Percentiles rank a stretch among this genome's conserved stretches.
Evolutionary conservation across 2,329 filamentous ascomycete genomes (phyloP).

Genomic region (Ophiognomonia clavigignenti-juglandacearum): DNA sequence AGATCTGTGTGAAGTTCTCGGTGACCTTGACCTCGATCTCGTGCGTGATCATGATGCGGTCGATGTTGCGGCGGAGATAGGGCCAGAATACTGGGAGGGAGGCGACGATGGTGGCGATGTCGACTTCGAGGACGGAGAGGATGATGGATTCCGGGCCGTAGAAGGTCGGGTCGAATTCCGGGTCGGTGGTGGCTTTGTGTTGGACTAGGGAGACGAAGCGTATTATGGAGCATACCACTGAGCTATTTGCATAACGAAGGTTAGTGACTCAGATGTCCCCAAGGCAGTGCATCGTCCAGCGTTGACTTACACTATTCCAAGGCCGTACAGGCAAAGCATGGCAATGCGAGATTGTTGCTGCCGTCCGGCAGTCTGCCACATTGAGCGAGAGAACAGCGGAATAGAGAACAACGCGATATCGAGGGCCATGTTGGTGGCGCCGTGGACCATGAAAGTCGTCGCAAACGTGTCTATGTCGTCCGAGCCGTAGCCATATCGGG

Average conservation of each 20-base stretch:
- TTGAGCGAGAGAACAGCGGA: slow-evolving; percentile 9
- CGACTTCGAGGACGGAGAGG: slow-evolving; percentile 23
- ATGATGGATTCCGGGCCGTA: slow-evolving; percentile 22
- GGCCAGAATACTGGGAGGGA: slow-evolving; percentile 27
- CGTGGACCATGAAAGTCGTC: slow-evolving; percentile 9
- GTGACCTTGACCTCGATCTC: slow-evolving; percentile 21
- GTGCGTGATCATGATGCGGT: slow-evolving; percentile 23
- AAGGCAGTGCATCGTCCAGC: background rate
- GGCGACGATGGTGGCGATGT: slow-evolving; percentile 22
- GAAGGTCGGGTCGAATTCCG: slow-evolving; percentile 23
- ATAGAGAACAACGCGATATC: slow-evolving; percentile 12
- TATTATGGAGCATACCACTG: slow-evolving; percentile 20
- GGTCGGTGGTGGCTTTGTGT: slow-evolving; percentile 18
- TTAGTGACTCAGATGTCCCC: background rate
- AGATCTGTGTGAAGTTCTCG: slow-evolving; percentile 9
- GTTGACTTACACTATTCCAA: slow-evolving; percentile 17
- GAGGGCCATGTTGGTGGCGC: slow-evolving; percentile 11
- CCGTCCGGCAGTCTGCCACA: slow-evolving; percentile 10
- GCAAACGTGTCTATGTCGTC: slow-evolving; percentile 1
- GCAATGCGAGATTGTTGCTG: slow-evolving; percentile 6
- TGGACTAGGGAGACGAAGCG: slow-evolving; percentile 20
- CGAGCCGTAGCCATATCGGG: slow-evolving; percentile 8
- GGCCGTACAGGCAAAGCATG: slow-evolving; percentile 5
- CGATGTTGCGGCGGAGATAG: slow-evolving; percentile 20
- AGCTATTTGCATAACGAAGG: slow-evolving; percentile 8